These are phyloP conservation scores for Neurospora hispaniola DNA, from an alignment of 495 filamentous ascomycete species.

Conservation along the genomic window DNA sequence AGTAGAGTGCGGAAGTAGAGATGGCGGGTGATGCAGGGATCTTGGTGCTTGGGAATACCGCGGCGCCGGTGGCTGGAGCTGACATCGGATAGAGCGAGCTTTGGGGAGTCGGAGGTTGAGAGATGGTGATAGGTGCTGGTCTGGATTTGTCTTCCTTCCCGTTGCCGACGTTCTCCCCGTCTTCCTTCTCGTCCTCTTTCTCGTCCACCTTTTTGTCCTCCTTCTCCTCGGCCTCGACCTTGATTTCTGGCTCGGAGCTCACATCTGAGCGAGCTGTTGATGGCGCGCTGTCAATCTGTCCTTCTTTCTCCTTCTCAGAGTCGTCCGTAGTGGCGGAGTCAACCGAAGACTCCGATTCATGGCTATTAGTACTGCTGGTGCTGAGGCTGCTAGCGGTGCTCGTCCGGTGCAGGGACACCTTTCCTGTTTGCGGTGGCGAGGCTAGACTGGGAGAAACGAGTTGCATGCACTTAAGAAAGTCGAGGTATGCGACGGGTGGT, in stretches of 20 bases:
- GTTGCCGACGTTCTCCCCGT: background rate
- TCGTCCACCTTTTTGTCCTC: slow-evolving; percentile 11
- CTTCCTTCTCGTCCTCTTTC: slow-evolving; percentile 12
- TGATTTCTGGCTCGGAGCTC: slow-evolving; percentile 42
- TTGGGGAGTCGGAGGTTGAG: slow-evolving; percentile 33
- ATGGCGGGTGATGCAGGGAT: slow-evolving; percentile 52
- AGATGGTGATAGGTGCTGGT: slow-evolving; percentile 21
- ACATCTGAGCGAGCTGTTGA: slow-evolving; percentile 46
- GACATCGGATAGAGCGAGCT: slow-evolving; percentile 39
- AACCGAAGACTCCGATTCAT: slow-evolving; percentile 12
- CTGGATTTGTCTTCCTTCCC: slow-evolving; percentile 12
- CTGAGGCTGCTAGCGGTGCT: slow-evolving; percentile 23
- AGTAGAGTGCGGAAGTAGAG: slow-evolving; percentile 34
- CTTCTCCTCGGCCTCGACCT: slow-evolving; percentile 24
- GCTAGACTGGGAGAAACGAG: slow-evolving; percentile 49
- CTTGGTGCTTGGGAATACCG: slow-evolving; percentile 40
- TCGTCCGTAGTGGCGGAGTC: slow-evolving; percentile 17
- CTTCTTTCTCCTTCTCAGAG: slow-evolving; percentile 26
- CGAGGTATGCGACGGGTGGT: slow-evolving; percentile 82
- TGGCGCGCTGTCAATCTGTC: slow-evolving; percentile 34
- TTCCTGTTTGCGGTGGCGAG: slow-evolving; percentile 35
- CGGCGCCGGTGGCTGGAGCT: slow-evolving; percentile 41
- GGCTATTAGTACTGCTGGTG: slow-evolving; percentile 18
- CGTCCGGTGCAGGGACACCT: slow-evolving; percentile 24
- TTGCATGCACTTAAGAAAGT: slow-evolving; percentile 69